Evolutionary conservation across 2,329 filamentous ascomycete species (phyloP).

Genomic region (Rhinocladiella mackenziei): DNA sequence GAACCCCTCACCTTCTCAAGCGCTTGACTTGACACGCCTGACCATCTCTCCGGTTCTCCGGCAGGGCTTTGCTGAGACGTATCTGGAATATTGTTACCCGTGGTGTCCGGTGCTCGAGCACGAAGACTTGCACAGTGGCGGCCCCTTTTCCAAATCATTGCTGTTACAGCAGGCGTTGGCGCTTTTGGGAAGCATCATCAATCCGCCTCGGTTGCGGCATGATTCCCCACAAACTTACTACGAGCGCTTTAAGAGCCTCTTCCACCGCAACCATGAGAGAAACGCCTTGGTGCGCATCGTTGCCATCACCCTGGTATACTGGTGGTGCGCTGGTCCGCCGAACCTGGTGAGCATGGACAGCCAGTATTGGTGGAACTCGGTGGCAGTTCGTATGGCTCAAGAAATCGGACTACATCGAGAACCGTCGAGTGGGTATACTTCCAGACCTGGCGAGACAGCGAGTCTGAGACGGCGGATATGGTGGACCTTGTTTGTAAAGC

Average conservation of each 20-base stretch:
- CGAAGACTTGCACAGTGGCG: neutral
- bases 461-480: conserved; percentile 38
- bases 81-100: conserved; percentile 42
- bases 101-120: conserved; percentile 43
- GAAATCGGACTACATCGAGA: conserved; percentile 46
- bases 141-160: conserved; percentile 13
- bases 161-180: conserved; percentile 33
- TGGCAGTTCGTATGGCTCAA: conserved; percentile 43
- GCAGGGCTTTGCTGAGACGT: conserved; percentile 43
- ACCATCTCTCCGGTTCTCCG: conserved; percentile 32
- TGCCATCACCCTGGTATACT: conserved; percentile 42
- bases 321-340: conserved; percentile 44
- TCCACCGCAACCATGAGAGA: conserved; percentile 41
- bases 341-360: conserved; percentile 40
- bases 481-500: conserved; percentile 39
- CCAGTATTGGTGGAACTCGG: conserved; percentile 45
- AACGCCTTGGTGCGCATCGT: conserved; percentile 38
- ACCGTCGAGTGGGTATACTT: neutral
- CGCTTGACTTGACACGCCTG: neutral
- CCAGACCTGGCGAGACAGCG: conserved; percentile 18
- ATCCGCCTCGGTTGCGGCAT: conserved; percentile 5
- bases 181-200: conserved; percentile 7
- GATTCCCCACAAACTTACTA: conserved; percentile 34
- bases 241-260: conserved; percentile 37
- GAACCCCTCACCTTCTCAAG: neutral